A percentile compares a stretch with the other conserved stretches of the same genome.
These are phyloP conservation scores for Trichomonas tenax DNA, from an alignment of 208 protist species.

Conservation along the genomic window DNA sequence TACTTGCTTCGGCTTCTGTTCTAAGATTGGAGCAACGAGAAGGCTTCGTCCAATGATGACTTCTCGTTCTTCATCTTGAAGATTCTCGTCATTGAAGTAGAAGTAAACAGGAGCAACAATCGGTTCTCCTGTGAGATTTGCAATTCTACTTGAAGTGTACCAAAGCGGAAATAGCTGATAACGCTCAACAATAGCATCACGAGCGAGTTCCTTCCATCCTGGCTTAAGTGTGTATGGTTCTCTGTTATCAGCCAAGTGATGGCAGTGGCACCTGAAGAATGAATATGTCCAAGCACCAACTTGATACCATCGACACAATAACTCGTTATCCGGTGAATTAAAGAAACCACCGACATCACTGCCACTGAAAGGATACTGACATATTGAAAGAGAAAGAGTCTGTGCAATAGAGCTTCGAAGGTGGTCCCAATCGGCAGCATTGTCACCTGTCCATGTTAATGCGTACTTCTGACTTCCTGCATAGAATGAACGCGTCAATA, in stretches of 20 bases:
- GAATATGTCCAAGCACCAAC: constrained; percentile 67
- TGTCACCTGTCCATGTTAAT: constrained; percentile 93
- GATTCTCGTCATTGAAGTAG: constrained; percentile 59
- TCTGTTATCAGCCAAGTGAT: constrained; percentile 78
- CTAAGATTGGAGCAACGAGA: constrained; percentile 63
- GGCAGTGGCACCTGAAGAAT: constrained; percentile 90
- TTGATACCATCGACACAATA: constrained; percentile 92
- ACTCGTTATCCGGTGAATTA: constrained; percentile 68
- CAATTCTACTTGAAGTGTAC: constrained; percentile 77
- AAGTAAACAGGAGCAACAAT: constrained; percentile 74
- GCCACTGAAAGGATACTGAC: constrained; percentile 77
- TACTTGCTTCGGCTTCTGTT: constrained; percentile 41
- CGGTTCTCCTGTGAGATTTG: constrained; percentile 59
- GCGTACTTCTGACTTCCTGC: constrained; percentile 83
- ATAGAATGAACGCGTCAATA: constrained; percentile 93
- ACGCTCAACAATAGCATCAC: constrained; percentile 38
- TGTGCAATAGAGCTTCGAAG: constrained; percentile 72
- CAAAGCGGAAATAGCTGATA: constrained; percentile 81
- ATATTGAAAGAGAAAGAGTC: constrained; percentile 74
- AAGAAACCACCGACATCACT: constrained; percentile 95
- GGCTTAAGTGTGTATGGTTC: constrained; percentile 87
- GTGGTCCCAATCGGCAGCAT: constrained; percentile 79
- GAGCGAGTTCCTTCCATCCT: constrained; percentile 27
- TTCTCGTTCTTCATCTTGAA: constrained; percentile 53
- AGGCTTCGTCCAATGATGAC: constrained; percentile 66